Base-by-base conservation (phyloP, 139 green algal genomes). In the Nannochloris sp. region DNA sequence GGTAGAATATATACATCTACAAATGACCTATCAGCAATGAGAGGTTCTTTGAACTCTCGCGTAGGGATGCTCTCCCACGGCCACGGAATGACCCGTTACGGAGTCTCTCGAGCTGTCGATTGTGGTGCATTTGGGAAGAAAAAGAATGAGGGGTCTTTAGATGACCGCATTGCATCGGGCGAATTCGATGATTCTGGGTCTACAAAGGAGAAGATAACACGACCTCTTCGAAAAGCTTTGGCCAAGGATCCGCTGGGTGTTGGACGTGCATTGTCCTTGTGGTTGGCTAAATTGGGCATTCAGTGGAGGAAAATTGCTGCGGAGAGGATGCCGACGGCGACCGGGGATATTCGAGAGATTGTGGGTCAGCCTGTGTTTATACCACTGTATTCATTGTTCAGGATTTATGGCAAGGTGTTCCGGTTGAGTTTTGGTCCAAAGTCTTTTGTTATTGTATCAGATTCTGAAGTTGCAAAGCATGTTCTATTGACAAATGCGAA, bases 291-390 rank as follows among this genome's bases (percentile, higher is more conserved):
- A 0, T 12, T 87, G 14, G 90, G 87, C 2, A 73, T 74, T 28
- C 30, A 65, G 12, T 96, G 88, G 90, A 67, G 76, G 13, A 36
- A 56, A 0, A 26, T 68, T 3, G 85, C 85, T 0, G 66, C 79
- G 0, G 48, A 61, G 31, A 71, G 72, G 51, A 95, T 97, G 85
- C 91, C 91, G 3, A 80, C 79, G 56, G 87, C 87, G 17, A 73
- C 48, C 0, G 88, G 87, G 3, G 89, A 96, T 75, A 85, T 96
- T 36, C 77, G 89, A 2, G 83, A 94, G 66, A 93, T 97, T 25
- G 76, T 97, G 40, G 91, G 83, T 1, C 78, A 96, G 80, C 92
- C 92, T 5, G 85, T 97, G n/a, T 98, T 98, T 64, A 74, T 96
- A 5, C 86, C 89, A 23, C 80, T 98, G 20, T 96, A 91, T 82